These are phyloP conservation scores for Nitzschia sp. DNA, from an alignment of 108 stramenopile species.

Conservation along the genomic window DNA sequence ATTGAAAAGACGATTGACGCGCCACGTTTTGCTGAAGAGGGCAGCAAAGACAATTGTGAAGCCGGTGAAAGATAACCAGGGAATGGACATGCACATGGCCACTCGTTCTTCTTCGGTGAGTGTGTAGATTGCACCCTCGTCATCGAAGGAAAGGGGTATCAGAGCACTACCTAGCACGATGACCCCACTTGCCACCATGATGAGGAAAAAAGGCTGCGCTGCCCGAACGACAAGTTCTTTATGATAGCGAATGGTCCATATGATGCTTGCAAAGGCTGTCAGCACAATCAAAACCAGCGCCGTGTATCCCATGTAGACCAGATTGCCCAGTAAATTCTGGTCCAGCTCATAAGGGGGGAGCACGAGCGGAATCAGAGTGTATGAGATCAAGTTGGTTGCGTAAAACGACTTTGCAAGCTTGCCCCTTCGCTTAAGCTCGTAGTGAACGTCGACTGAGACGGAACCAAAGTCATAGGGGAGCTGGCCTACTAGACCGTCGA, in stretches of 20 bases:
- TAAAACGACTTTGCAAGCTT: neutral
- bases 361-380: conserved; percentile 28
- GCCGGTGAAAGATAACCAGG: conserved; percentile 44
- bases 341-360: conserved; percentile 25
- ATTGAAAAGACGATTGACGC: conserved; percentile 32
- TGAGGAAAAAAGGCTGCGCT: conserved; percentile 52
- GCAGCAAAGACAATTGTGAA: conserved; percentile 47
- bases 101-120: neutral
- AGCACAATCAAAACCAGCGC: conserved; percentile 5
- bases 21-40: conserved; percentile 50
- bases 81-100: conserved; percentile 44
- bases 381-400: conserved; percentile 15
- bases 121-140: conserved; percentile 5
- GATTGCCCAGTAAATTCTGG: conserved; percentile 30
- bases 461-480: conserved; percentile 43
- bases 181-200: conserved; percentile 37
- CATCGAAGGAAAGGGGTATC: conserved; percentile 38
- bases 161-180: conserved; percentile 28
- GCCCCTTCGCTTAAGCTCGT: neutral
- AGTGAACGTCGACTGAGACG: conserved; percentile 10
- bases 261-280: conserved; percentile 8
- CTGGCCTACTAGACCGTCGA: conserved; percentile 52
- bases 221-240: conserved; percentile 37
- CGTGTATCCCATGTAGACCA: conserved; percentile 18
- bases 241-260: conserved; percentile 30